Evolutionary conservation across 805 yeast species (phyloP).

Genomic region (Wickerhamomyces kurtzmanii): DNA sequence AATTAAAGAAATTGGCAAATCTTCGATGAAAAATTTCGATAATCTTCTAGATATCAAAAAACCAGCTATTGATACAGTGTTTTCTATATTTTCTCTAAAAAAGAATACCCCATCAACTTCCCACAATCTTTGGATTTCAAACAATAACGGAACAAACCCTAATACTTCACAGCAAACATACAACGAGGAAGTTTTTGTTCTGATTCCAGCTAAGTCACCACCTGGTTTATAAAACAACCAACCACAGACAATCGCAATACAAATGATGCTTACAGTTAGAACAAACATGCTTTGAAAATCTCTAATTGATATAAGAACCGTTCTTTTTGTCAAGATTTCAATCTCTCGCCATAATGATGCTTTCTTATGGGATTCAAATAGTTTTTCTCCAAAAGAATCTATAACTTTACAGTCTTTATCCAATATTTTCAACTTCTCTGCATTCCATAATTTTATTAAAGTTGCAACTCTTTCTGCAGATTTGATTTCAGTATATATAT

Average conservation of each 20-base stretch:
- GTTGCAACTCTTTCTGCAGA: constrained; percentile 20
- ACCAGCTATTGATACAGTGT: constrained; percentile 56
- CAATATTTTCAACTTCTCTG: constrained; percentile 3
- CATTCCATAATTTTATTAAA: constrained; percentile 28
- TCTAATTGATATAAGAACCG: constrained; percentile 28
- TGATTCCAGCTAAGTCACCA: constrained; percentile 48
- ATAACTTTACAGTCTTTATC: neutral
- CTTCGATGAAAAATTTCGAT: constrained; percentile 60
- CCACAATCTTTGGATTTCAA: constrained; percentile 51
- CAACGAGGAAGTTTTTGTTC: constrained; percentile 45
- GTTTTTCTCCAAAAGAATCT: constrained; percentile 6
- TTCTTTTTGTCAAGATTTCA: constrained; percentile 27
- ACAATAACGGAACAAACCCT: constrained; percentile 44
- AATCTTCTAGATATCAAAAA: constrained; percentile 57
- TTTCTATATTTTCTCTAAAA: constrained; percentile 65
- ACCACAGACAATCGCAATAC: constrained; percentile 34
- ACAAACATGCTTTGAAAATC: constrained; percentile 31
- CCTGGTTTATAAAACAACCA: constrained; percentile 69
- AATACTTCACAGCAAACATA: constrained; percentile 45
- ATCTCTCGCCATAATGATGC: constrained; percentile 36
- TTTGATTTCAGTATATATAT: constrained; percentile 22
- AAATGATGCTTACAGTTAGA: constrained; percentile 8
- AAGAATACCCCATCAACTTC: constrained; percentile 41
- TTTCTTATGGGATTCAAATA: constrained; percentile 10
- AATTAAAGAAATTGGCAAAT: constrained; percentile 48